Conservation (phyloP, 305 asterid species). For the Plantago coronopus region DNA sequence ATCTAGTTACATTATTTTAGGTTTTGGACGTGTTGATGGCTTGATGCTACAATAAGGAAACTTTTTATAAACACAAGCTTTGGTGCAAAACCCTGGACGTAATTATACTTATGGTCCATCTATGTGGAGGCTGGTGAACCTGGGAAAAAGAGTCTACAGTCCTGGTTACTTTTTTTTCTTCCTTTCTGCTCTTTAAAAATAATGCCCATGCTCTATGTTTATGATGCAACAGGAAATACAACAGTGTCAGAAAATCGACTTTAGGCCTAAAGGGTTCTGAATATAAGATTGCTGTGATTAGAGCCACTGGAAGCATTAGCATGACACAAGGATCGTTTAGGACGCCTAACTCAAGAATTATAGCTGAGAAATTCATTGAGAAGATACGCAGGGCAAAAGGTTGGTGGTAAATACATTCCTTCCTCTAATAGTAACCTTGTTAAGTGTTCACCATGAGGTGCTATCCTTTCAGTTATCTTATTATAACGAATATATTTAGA, state of each 20-base stretch:
- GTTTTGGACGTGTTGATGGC: too few species aligned
- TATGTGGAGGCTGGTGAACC: too few species aligned
- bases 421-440: too few species aligned
- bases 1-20: too few species aligned
- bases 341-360: constrained; percentile 62
- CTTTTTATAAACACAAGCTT: too few species aligned
- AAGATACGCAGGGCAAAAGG: constrained; percentile 77
- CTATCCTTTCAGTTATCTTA: too few species aligned
- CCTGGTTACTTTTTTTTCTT: constrained; percentile 8
- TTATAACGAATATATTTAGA: too few species aligned
- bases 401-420: background rate
- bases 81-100: too few species aligned
- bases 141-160: background rate
- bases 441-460: too few species aligned
- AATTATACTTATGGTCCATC: too few species aligned
- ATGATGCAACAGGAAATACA: constrained; percentile 54
- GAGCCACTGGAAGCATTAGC: constrained; percentile 94
- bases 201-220: constrained; percentile 16
- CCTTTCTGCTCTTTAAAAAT: background rate
- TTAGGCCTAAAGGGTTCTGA: constrained; percentile 68
- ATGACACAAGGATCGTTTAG: constrained; percentile 58
- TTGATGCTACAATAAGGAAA: background rate
- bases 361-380: constrained; percentile 81
- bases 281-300: constrained; percentile 73
- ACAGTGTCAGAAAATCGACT: constrained; percentile 71